Evolutionary conservation across 495 filamentous ascomycete genomes (phyloP), one percentile per base, ranked within the genome.

Genomic region (Clohesyomyces aquaticus): DNA sequence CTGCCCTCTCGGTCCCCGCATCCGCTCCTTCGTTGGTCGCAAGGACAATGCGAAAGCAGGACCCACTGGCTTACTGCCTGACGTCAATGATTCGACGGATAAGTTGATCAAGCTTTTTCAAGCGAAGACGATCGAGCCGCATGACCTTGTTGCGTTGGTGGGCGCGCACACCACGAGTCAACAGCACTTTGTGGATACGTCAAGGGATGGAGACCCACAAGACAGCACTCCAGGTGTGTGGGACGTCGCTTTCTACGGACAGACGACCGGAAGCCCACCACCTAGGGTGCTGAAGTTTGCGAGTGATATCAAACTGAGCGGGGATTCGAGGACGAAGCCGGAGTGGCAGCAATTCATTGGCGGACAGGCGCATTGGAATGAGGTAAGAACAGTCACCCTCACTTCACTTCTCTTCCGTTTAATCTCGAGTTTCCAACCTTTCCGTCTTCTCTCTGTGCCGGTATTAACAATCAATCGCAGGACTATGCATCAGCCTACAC

Each of bases 101-200:
- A 63, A 50, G 19, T 64, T 81, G 23, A 74, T 78, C 62, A 57
- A 67, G 26, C 73, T 83, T 4, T 83, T 82, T 69, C 59, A 59
- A 12, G 73, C 74, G 25, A 83, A 83, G 72, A 82, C 81, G 0
- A 79, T 84, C 65, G 69, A 73, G 23, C 60, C 79, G 4, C 65
- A 69, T 32, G 78, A 76, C 46, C 72, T 83, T 0, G 77, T 78
- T 0, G 80, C 81, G 0, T 72, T 84, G 4, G 68, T 84, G 1
- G 81, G 81, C 25, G 79, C 81, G 0, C 81, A 84, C 69, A 78
- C 78, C 4, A 73, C 73, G 12, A 71, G 72, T 46, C 75, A 74
- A 58, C 80, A 83, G 63, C 74, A 69, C 25, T 79, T 78, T 61
- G 75, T 79, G 27, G 72, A 83, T 65, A 46, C 72, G 1, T 52